Base-by-base conservation (phyloP, 2,329 filamentous ascomycete species). In the Bimuria novae-zelandiae region DNA sequence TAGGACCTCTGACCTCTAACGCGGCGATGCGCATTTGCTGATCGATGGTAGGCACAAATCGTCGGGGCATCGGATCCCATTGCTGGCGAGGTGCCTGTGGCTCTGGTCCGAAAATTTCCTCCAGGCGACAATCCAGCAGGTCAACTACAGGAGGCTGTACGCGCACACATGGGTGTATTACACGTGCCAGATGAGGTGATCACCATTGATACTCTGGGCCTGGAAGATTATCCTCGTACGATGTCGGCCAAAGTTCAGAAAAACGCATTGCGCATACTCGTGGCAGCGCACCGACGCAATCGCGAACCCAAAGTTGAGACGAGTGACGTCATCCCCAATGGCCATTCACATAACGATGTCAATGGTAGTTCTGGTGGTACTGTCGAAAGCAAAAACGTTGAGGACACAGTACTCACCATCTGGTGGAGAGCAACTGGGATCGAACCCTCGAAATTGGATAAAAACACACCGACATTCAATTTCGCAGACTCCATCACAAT, bases 351-450 rank as follows among this genome's bases (percentile, higher is more conserved):
- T 22, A 5, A 17, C 4, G 11, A 22, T 22, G 4, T 11, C 17
- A 14, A 22, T 39, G 17, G 10, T 5, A 7, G n/a, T 11, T 27
- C 39, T 25, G 7, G 16, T 4, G 32, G 22, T 27, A 7, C 7
- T 14, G 22, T 25, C 16, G 33, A 29, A 29, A n/a, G n/a, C 11
- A 47, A 21, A n/a, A 22, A 35, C 6, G n/a, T 47, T 33, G 44
- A 47, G 33, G 21, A 47, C 4, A 47, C 32, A 21, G 44, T 47
- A n/a, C 44, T 47, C 14, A 22, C n/a, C 22, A 22, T 47, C 11
- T 47, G 44, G 44, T 47, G 44, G 44, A 47, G 44, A 30, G 44
- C 44, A 11, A 47, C 44, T 29, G 44, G 44, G 8, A 37, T 47
- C 10, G 44, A 47, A 21, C 33, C 44, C 19, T 37, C 44, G 4